Evolutionary conservation across 768 basidiomycete genomes (phyloP), one percentile per base, ranked within the genome.

Genomic region (Rhodotorula babjevae): DNA sequence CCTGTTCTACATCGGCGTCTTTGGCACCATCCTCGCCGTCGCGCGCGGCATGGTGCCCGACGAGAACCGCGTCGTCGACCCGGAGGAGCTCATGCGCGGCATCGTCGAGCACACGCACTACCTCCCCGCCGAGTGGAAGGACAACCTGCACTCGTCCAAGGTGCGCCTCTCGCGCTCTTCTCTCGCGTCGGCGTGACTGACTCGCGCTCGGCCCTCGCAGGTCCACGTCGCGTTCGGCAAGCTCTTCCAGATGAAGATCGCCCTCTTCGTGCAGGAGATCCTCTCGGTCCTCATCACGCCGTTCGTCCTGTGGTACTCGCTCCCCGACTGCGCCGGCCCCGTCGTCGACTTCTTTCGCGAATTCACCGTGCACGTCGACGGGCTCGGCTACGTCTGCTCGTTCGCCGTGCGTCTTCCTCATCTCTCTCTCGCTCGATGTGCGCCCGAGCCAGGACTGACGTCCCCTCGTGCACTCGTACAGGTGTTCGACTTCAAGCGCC

Each of bases 281-380:
- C 78, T 92, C 19, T 95, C 93, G 0, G 95, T 99, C 58, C 84
- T 98, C 62, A 83, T 95, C 55, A 99, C 95, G 4, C 96, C 96
- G 0, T 91, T 96, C 78, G 87, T 99, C 52, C 84, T 99, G 16
- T 93, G 92, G 89, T 90, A 90, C 82, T 92, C 95, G 9, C 85
- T 99, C 6, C 95, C 96, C 0, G 83, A 83, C 3, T 96, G 93
- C 79, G 91, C 95, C 2, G 89, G 91, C 16, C 89, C 89, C 0
- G 90, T 98, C 76, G 86, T 99, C 72, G 96, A 99, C 80, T 98
- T 99, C 80, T 98, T 99, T 86, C 87, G 95, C 46, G 95, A 98
- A 81, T 99, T 97, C 79, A 90, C 93, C 0, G 90, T 99, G 1
- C 95, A 98, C 80, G 90, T 99, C 31, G 94, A 97, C 71, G 92